phyloP scores from a whole-genome alignment of 495 filamentous ascomycete genomes.

The Stereocaulon alpinum region DNA sequence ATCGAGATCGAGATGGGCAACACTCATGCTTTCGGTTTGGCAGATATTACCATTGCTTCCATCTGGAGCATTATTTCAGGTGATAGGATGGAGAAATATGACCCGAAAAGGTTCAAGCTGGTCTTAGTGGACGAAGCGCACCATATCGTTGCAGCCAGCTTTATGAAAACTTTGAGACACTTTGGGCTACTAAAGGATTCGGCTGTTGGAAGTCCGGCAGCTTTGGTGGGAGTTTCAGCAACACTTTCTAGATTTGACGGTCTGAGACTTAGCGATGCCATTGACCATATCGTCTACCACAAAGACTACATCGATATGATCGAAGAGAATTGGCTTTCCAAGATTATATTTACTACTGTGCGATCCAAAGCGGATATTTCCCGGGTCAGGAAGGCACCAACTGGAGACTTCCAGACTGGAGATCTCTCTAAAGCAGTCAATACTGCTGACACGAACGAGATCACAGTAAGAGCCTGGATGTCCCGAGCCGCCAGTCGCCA shows the following conservation, averaged over 20 bases:
- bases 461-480: slow-evolving; percentile 77
- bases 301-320: slow-evolving; percentile 98
- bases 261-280: slow-evolving; percentile 70
- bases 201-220: slow-evolving; percentile 39
- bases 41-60: slow-evolving; percentile 93
- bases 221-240: slow-evolving; percentile 84
- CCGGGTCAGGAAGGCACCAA: slow-evolving; percentile 48
- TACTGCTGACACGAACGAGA: slow-evolving; percentile 62
- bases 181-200: slow-evolving; percentile 54
- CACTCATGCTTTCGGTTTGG: slow-evolving; percentile 57
- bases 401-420: slow-evolving; percentile 67
- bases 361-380: slow-evolving; percentile 68
- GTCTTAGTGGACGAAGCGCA: slow-evolving; percentile 96
- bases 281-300: slow-evolving; percentile 96
- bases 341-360: slow-evolving; percentile 90
- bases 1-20: slow-evolving; percentile 89
- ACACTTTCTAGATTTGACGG: slow-evolving; percentile 88
- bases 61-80: slow-evolving; percentile 66
- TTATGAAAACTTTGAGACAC: slow-evolving; percentile 60
- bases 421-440: slow-evolving; percentile 75
- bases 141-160: slow-evolving; percentile 80
- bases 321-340: slow-evolving; percentile 67
- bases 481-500: slow-evolving; percentile 59
- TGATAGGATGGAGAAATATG: slow-evolving; percentile 69
- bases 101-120: slow-evolving; percentile 73